phyloP scores from a whole-genome alignment of 1,284 basidiomycete species.

The Moesziomyces sp. region DNA sequence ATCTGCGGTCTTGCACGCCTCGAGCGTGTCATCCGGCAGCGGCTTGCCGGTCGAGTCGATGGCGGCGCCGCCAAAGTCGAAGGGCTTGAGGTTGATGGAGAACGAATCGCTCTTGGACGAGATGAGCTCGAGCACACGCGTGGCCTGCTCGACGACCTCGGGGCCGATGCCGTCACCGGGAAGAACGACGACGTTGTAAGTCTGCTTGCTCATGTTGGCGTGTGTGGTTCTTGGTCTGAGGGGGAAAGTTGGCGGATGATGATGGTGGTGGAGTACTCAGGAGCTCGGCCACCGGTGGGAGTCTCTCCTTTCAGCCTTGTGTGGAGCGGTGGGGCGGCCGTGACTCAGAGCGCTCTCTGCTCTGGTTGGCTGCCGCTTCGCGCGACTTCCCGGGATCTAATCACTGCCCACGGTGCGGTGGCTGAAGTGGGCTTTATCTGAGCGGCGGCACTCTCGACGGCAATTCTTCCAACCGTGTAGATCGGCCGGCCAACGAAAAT shows the following conservation, averaged over 20 bases:
- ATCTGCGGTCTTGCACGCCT: slow-evolving; percentile 68
- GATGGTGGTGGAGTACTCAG: background rate
- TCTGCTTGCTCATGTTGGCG: slow-evolving; percentile 33
- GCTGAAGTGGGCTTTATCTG: background rate
- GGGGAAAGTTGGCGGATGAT: background rate
- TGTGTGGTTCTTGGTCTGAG: too few relatives aligned
- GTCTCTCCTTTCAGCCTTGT: background rate
- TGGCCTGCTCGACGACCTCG: slow-evolving; percentile 89
- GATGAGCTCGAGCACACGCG: slow-evolving; percentile 82
- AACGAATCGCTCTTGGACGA: slow-evolving; percentile 74
- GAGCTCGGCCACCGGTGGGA: background rate
- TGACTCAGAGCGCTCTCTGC: slow-evolving; percentile 7
- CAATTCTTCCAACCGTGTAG: slow-evolving; percentile 22
- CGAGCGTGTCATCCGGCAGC: slow-evolving; percentile 84
- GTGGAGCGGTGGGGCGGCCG: slow-evolving; percentile 25
- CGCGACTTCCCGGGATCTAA: slow-evolving; percentile 18
- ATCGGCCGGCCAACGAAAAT: background rate
- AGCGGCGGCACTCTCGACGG: too few relatives aligned
- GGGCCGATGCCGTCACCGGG: slow-evolving; percentile 98
- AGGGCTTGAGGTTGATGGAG: slow-evolving; percentile 75
- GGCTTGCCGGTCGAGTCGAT: slow-evolving; percentile 89
- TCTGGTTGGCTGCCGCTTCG: slow-evolving; percentile 25
- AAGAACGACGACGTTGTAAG: slow-evolving; percentile 72
- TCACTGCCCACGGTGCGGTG: slow-evolving; percentile 3
- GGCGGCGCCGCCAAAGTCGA: slow-evolving; percentile 91